Evolutionary conservation across 768 basidiomycete genomes (phyloP).

Genomic region (Leccinum barrowsii): DNA sequence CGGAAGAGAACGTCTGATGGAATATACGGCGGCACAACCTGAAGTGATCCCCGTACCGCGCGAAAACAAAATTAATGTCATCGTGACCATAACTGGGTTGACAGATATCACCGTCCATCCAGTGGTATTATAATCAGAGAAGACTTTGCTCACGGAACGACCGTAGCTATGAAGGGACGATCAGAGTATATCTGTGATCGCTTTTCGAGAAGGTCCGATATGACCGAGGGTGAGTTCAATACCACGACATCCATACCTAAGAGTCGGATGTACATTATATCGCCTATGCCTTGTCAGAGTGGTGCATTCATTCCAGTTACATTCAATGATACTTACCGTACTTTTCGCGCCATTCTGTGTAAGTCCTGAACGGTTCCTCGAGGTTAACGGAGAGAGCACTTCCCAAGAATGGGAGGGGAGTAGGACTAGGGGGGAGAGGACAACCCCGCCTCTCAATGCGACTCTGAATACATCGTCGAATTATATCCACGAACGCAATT

Average conservation of each 20-base stretch:
- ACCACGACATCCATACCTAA: not conserved
- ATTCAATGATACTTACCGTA: not conserved
- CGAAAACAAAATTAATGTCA: constrained; percentile 4
- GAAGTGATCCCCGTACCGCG: constrained; percentile 12
- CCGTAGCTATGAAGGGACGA: constrained; percentile 37
- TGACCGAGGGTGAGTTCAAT: not conserved
- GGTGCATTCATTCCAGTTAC: not conserved
- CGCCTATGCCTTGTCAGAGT: not conserved
- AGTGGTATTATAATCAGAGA: not conserved
- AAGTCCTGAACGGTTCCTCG: not conserved
- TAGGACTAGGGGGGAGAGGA: not conserved
- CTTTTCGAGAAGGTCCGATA: constrained; percentile 45
- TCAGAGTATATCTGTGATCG: constrained; percentile 48
- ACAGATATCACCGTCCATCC: not conserved
- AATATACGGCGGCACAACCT: constrained; percentile 15
- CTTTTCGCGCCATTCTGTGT: not conserved
- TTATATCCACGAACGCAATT: not conserved
- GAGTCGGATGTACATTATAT: not conserved
- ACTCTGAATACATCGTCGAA: not conserved
- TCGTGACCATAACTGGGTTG: constrained; percentile 17
- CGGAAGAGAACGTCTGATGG: constrained; percentile 10
- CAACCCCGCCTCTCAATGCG: not conserved
- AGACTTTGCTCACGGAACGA: constrained; percentile 9
- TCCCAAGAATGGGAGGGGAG: not conserved
- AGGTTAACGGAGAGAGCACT: not conserved